Percentiles rank a stretch among this genome's conserved stretches.
phyloP scores from a whole-genome alignment of 225 moss, liverwort and hornwort species.

The Ulota crispa region DNA sequence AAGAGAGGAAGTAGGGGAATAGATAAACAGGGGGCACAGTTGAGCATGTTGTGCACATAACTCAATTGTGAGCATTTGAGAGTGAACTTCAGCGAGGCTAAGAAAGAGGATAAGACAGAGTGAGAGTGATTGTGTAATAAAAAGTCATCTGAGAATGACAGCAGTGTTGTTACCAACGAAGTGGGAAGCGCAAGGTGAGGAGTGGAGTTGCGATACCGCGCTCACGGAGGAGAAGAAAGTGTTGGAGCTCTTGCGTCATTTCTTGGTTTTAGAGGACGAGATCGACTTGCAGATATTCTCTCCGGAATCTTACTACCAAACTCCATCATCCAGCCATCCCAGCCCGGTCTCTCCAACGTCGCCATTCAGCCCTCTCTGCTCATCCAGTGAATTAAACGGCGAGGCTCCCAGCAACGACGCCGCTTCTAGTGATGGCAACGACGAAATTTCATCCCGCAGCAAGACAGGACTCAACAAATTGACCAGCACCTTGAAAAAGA shows the following conservation, averaged over 20 bases:
- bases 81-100: neutral
- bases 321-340: neutral
- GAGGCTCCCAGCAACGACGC: conserved; percentile 6
- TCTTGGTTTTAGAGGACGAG: conserved; percentile 33
- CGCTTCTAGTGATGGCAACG: conserved; percentile 13
- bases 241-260: conserved; percentile 30
- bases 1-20: neutral
- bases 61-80: neutral
- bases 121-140: neutral
- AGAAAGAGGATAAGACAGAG: conserved; percentile 4
- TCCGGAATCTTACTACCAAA: conserved; percentile 19
- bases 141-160: conserved; percentile 51
- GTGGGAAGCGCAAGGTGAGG: conserved; percentile 29
- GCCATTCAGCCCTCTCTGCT: conserved; percentile 15
- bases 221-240: conserved; percentile 33
- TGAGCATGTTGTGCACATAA: neutral
- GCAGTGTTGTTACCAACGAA: conserved; percentile 34
- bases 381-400: conserved; percentile 26
- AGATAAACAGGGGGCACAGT: neutral
- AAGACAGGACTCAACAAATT: conserved; percentile 37
- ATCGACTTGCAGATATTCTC: conserved; percentile 19
- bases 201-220: conserved; percentile 28
- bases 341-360: conserved; percentile 21
- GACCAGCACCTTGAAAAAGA: conserved; percentile 42
- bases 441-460: conserved; percentile 26